These are phyloP conservation scores for Arabis hirsuta DNA, from an alignment of 345 rosid genomes.

Conservation along the genomic window DNA sequence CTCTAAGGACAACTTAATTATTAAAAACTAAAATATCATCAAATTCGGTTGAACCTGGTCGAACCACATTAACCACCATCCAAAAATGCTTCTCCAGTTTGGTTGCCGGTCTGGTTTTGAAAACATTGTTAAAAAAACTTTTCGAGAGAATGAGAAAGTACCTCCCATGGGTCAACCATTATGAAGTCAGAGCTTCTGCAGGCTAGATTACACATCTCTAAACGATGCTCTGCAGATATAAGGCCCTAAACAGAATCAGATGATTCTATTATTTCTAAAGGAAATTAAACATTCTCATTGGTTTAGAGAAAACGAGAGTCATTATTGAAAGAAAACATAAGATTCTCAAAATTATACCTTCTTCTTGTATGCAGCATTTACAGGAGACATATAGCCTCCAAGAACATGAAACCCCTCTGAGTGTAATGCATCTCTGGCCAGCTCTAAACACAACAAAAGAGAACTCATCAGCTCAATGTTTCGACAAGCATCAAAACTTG, in stretches of 20 bases:
- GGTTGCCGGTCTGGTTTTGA: no score
- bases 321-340: neutral
- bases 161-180: constrained; percentile 99
- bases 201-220: constrained; percentile 71
- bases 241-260: constrained; percentile 61
- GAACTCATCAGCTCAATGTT: constrained; percentile 14
- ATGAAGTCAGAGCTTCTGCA: constrained; percentile 77
- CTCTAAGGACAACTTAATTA: neutral
- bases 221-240: constrained; percentile 69
- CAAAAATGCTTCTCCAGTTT: no score
- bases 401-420: constrained; percentile 69
- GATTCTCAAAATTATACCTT: constrained; percentile 45
- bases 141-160: constrained; percentile 30
- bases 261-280: constrained; percentile 14
- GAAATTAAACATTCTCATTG: neutral
- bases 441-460: constrained; percentile 54
- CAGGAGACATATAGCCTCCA: constrained; percentile 95
- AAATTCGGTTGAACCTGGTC: no score
- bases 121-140: neutral
- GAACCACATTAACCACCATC: no score
- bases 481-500: constrained; percentile 10
- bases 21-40: no score
- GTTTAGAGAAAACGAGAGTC: neutral
- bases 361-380: constrained; percentile 84
- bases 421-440: constrained; percentile 79